A percentile compares a stretch with the other conserved stretches of the same genome.
Evolutionary conservation across 139 green algal genomes (phyloP).

Genomic region (Chlamydomonas schloesseri): DNA sequence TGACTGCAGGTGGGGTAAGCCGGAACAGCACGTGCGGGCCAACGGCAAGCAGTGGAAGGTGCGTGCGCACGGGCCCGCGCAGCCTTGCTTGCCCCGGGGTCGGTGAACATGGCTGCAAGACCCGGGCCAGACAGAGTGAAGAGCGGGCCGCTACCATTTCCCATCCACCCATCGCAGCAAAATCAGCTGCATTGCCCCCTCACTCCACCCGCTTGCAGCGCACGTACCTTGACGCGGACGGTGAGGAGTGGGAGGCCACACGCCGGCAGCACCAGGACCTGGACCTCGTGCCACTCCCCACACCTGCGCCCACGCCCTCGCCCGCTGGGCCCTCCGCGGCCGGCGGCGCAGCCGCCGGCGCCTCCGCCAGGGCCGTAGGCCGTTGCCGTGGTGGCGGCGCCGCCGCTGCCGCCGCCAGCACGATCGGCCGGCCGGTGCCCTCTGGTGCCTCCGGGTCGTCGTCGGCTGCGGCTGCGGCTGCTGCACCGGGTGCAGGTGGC

Average conservation of each 20-base stretch:
- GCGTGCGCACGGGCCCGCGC: not conserved
- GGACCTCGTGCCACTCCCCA: no score
- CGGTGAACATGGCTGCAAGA: not conserved
- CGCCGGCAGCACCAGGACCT: not conserved
- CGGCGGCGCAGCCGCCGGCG: no score
- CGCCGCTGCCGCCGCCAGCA: not conserved
- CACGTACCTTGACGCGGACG: conserved; percentile 27
- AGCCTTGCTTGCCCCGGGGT: no score
- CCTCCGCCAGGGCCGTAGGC: no score
- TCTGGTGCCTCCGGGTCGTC: not conserved
- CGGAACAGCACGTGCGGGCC: not conserved
- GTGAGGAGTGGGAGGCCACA: conserved; percentile 32
- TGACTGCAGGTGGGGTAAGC: conserved; percentile 28
- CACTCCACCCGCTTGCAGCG: not conserved
- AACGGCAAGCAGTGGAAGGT: conserved; percentile 24
- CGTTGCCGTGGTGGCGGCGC: not conserved
- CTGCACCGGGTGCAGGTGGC: not conserved
- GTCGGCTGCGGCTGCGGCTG: not conserved
- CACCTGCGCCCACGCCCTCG: no score
- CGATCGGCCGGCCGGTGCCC: not conserved
- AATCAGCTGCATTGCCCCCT: no score
- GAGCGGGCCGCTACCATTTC: not conserved
- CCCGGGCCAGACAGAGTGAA: not conserved
- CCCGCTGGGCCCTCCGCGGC: no score
- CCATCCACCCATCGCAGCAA: not conserved